Percentiles rank a stretch among this genome's conserved stretches.
Conservation (phyloP, 225 moss, liverwort and hornwort species). For the Lunularia cruciata region DNA sequence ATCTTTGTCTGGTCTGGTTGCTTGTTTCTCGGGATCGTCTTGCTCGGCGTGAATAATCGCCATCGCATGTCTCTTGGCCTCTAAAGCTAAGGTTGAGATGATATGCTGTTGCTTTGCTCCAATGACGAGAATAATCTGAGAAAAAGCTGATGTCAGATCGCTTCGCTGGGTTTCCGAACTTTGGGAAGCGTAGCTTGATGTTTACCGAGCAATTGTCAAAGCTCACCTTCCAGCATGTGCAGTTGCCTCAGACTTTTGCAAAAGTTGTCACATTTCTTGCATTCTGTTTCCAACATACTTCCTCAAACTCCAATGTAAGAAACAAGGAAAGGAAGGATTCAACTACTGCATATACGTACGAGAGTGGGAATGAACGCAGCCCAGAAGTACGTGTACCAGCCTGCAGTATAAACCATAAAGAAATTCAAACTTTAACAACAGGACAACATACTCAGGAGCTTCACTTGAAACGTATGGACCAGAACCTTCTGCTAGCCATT, state of each 20-base stretch:
- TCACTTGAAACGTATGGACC: background rate
- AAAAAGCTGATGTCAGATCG: no score
- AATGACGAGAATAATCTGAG: constrained; percentile 41
- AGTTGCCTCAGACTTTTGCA: no score
- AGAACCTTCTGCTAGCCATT: background rate
- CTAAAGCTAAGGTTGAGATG: constrained; percentile 45
- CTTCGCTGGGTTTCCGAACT: no score
- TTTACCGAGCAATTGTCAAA: no score
- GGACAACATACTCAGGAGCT: background rate
- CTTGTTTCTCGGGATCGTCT: constrained; percentile 4
- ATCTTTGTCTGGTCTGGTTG: background rate
- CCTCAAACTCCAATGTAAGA: no score
- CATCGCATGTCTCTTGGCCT: constrained; percentile 46
- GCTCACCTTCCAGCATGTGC: no score
- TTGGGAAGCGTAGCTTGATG: no score
- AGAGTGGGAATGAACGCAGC: constrained; percentile 46
- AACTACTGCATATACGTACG: constrained; percentile 27
- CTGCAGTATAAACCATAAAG: constrained; percentile 24
- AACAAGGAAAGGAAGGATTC: background rate
- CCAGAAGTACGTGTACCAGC: constrained; percentile 56
- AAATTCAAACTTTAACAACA: background rate
- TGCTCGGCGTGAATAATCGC: constrained; percentile 10
- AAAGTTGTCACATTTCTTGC: no score
- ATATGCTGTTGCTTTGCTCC: constrained; percentile 57
- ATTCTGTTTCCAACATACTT: no score